A percentile compares a stretch with the other conserved stretches of the same genome.
phyloP scores from a whole-genome alignment of 225 moss, liverwort and hornwort genomes.

The Climacium dendroides region DNA sequence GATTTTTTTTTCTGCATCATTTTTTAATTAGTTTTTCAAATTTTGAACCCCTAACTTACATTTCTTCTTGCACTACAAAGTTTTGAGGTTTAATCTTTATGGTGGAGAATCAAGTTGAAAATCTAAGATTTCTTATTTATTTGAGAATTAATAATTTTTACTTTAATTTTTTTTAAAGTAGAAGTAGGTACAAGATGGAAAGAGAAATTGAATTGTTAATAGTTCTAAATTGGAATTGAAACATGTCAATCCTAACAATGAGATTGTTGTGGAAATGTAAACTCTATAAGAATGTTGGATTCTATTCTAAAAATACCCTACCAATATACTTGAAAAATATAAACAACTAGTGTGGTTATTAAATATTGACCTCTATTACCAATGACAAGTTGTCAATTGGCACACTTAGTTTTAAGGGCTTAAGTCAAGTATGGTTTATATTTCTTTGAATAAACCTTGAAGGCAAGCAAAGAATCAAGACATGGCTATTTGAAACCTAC shows the following conservation, averaged over 20 bases:
- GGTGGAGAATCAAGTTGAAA: neutral
- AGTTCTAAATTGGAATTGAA: neutral
- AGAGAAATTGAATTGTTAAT: neutral
- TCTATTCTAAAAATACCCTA: neutral
- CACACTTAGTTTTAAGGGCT: neutral
- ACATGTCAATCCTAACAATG: neutral
- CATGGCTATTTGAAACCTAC: neutral
- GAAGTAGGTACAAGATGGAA: neutral
- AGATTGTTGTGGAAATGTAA: neutral
- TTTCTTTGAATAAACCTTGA: neutral
- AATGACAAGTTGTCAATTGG: neutral
- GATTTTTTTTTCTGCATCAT: neutral
- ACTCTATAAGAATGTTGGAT: neutral
- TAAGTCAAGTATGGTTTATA: neutral
- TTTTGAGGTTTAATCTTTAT: neutral
- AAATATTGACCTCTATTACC: neutral
- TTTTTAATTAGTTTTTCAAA: neutral
- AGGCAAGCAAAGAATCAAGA: neutral
- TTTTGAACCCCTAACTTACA: neutral
- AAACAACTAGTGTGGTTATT: neutral
- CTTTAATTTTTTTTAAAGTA: neutral
- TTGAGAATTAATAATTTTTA: neutral
- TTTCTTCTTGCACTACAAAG: neutral
- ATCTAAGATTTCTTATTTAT: neutral
- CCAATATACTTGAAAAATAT: neutral